Percentiles rank a stretch among this genome's conserved stretches.
Evolutionary conservation across 2,329 filamentous ascomycete species (phyloP).

Genomic region (Monosporascus sp.): DNA sequence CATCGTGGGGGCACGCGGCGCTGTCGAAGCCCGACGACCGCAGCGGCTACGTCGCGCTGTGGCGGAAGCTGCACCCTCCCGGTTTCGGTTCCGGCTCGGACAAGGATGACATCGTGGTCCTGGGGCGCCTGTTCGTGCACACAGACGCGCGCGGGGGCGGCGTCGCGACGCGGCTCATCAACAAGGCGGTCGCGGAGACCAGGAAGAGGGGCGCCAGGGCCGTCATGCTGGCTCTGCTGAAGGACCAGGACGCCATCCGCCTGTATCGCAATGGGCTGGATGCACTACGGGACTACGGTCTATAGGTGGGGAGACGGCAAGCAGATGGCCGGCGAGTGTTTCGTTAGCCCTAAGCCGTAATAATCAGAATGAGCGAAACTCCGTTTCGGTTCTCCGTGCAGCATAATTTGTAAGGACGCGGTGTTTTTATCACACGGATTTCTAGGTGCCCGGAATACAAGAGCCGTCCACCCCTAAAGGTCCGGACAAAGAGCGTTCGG

Average conservation of each 20-base stretch:
- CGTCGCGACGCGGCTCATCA: slow-evolving; percentile 8
- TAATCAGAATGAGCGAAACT: too few species aligned
- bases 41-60: not conserved
- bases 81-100: slow-evolving; percentile 1
- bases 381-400: too few species aligned
- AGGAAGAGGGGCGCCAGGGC: slow-evolving; percentile 3
- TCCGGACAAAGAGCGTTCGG: too few species aligned
- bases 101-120: slow-evolving; percentile 4
- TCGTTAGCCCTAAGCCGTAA: slow-evolving; percentile 6
- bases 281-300: slow-evolving; percentile 8
- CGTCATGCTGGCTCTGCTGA: slow-evolving; percentile 12
- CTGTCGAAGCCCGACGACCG: not conserved
- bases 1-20: not conserved
- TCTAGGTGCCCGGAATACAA: too few species aligned
- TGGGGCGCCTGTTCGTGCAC: slow-evolving; percentile 13
- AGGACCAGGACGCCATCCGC: slow-evolving; percentile 15
- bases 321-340: slow-evolving; percentile 11
- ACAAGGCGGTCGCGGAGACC: slow-evolving; percentile 7
- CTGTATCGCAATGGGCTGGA: slow-evolving; percentile 13
- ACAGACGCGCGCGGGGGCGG: slow-evolving; percentile 7
- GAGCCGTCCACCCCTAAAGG: too few species aligned
- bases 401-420: too few species aligned
- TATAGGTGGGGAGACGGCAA: slow-evolving; percentile 10
- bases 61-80: not conserved
- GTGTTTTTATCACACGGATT: too few species aligned